Evolutionary conservation across 192 early-diverging fungal genomes (phyloP), one percentile per base, ranked within the genome.

Genomic region (Umbelopsis sp.): DNA sequence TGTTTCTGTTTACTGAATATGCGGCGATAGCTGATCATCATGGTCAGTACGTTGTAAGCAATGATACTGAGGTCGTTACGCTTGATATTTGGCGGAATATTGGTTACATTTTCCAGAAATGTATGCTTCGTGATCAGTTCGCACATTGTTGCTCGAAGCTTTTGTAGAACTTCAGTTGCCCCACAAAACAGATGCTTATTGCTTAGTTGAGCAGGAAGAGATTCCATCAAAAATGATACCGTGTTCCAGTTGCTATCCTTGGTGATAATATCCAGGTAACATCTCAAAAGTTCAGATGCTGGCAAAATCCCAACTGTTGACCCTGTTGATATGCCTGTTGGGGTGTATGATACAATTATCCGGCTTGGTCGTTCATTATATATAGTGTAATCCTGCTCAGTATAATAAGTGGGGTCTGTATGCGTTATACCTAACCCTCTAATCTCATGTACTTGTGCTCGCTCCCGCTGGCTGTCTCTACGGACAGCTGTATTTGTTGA

Each of bases 101-200:
- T 79, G 9, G 68, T 77, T 2, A 94, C 86, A 26, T 78, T 80
- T 9, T 85, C 82, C 17, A 85, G 83, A 59, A 88, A 86, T 14
- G 83, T 86, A 62, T 88, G 86, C 10, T 81, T 75, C 1, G 34
- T 81, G 1, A 79, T 87, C 68, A 85, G 81, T 38, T 90, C 88
- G 20, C 87, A 89, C 11, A 92, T 73, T 31, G 79, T 56, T 8
- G 70, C 74, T 25, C 85, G 81, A 2, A 95, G 76, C 8, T 70
- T 73, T 25, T 82, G 81, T 1, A 93, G 80, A 69, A 87, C 77
- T 26, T 79, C 70, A 10, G 74, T 74, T n/a, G 86, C 85, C 44
- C 82, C 82, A 53, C 86, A 85, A 70, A 95, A 97, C 26, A 96
- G 68, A 45, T 87, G 86, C 56, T 91, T 85, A 69, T 91, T 93